Evolutionary conservation across 257 asterid genomes (phyloP), one percentile per base, ranked within the genome.

Genomic region (Scutellaria barbata): DNA sequence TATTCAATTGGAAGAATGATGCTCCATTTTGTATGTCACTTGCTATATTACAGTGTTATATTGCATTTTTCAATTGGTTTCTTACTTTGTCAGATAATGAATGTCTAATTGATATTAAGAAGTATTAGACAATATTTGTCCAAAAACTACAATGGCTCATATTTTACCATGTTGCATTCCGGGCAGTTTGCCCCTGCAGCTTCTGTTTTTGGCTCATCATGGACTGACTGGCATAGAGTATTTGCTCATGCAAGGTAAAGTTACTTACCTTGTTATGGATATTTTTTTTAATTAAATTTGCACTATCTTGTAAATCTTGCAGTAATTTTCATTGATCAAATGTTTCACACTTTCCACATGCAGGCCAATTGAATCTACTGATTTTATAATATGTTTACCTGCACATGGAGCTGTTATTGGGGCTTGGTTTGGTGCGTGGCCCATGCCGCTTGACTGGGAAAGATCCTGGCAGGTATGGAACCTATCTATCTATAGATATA

Each of bases 361-460:
- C 79, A 91, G 96, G 77, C 83, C 90, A 55, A 55, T 67, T 77
- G 84, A 85, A 68, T 65, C 82, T 59, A 71, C 73, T 63, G 96
- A 92, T 76, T 85, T 79, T 76, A 85, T 84, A 88, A 85, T 90
- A 61, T 81, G 87, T 73, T 61, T 91, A 51, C 96, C 97, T 63
- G 96, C 97, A 11, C 88, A 89, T 73, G 96, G 99, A 80, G 95
- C 96, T 59, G 82, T 89, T 47, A 81, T 91, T 77, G 97, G 97
- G 66, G 97, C 99, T 56, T 94, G 97, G 99, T 85, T 91, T 79
- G 96, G 99, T 79, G 97, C 97, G 5, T 94, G 96, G 96, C 99
- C 96, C 46, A 94, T 91, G 99, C 96, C 98, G 25, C 97, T 95
- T 59, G 99, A 95, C 84, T 95, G 99, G 97, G 97, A 95, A 80